Conservation (phyloP, 164 flowering plant genomes). For the Vitis rupestris region DNA sequence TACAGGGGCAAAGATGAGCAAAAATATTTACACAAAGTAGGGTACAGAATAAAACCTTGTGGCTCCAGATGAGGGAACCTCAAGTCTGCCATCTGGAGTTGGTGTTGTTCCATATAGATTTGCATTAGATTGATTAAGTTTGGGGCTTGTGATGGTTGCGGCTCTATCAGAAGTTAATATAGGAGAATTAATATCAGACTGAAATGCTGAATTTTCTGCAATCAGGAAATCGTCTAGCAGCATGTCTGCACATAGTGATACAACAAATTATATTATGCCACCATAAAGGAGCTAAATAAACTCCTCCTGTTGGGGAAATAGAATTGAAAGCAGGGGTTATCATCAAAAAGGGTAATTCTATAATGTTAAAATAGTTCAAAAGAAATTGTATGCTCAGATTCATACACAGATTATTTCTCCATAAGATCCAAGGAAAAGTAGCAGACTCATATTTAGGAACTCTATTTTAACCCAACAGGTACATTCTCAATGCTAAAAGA, state of each 20-base stretch:
- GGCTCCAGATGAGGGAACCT: constrained; percentile 34
- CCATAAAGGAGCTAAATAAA: constrained; percentile 1
- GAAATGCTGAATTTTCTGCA: constrained; percentile 85
- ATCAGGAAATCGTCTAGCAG: constrained; percentile 84
- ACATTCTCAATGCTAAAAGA: no score
- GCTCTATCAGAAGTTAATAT: constrained; percentile 54
- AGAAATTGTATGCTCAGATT: no score
- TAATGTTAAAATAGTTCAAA: no score
- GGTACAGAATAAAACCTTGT: constrained; percentile 44
- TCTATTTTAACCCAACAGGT: no score
- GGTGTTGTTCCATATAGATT: constrained; percentile 19
- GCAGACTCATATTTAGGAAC: no score
- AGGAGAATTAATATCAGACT: constrained; percentile 58
- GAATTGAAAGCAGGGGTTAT: no score
- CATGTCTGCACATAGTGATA: constrained; percentile 50
- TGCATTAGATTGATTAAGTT: constrained; percentile 29
- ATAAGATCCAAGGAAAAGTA: no score
- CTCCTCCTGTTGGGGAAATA: no score
- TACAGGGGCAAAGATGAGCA: neutral
- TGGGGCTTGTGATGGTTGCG: constrained; percentile 39
- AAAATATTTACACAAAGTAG: neutral
- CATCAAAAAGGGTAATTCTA: no score
- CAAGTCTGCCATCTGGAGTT: constrained; percentile 34
- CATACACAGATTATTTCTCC: no score
- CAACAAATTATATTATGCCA: neutral